A percentile compares a stretch with the other conserved stretches of the same genome.
These are phyloP conservation scores for Scenedesmus sp. DNA, from an alignment of 163 green algal genomes.

Conservation along the genomic window DNA sequence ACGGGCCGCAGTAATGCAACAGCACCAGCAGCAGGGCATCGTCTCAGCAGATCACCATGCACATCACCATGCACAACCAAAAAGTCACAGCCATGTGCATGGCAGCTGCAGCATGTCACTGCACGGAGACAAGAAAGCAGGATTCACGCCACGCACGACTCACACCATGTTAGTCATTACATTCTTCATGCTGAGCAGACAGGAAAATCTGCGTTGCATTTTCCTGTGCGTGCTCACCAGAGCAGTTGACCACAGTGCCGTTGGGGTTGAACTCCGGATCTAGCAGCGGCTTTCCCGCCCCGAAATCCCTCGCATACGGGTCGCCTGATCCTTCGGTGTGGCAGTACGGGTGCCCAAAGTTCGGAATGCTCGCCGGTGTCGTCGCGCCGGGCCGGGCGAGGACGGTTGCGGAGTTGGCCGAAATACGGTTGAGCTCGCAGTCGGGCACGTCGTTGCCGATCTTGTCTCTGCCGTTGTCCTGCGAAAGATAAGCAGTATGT, in stretches of 20 bases:
- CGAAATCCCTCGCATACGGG: slow-evolving; percentile 29
- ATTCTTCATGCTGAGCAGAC: neutral
- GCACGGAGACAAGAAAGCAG: too few relatives aligned
- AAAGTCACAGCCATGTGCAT: neutral
- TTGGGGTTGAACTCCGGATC: slow-evolving; percentile 46
- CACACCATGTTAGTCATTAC: too few relatives aligned
- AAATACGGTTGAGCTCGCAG: slow-evolving; percentile 56
- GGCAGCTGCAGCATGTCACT: neutral
- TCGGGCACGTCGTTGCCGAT: slow-evolving; percentile 53
- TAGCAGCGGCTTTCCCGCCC: neutral
- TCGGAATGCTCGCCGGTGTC: neutral
- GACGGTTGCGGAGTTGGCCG: neutral
- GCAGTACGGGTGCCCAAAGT: slow-evolving; percentile 62
- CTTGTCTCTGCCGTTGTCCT: slow-evolving; percentile 62
- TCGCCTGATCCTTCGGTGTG: slow-evolving; percentile 49
- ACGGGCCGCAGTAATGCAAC: neutral
- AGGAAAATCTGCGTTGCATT: neutral
- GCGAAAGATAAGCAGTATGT: neutral
- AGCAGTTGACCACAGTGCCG: slow-evolving; percentile 46
- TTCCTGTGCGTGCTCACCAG: neutral
- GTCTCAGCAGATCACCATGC: neutral
- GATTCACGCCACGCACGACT: too few relatives aligned
- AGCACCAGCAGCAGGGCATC: neutral
- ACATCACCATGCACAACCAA: neutral
- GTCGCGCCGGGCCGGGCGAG: neutral